Conservation (phyloP, 768 basidiomycete species). For the Phlebiopsis gigantea region DNA sequence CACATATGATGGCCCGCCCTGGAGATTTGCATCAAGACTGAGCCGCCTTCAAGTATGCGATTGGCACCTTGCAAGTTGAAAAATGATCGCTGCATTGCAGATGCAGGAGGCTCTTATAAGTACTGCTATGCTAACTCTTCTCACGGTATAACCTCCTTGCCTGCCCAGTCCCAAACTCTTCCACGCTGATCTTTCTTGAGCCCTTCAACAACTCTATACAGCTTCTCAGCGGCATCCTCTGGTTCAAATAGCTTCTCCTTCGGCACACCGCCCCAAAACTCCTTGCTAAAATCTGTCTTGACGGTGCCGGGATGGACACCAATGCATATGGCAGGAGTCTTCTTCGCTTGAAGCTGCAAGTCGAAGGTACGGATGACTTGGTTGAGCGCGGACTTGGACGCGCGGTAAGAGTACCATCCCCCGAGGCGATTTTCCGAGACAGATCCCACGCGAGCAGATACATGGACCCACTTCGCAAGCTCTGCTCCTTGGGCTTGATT, state of each 20-base stretch:
- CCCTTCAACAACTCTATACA: conserved; percentile 40
- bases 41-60: too few relatives aligned
- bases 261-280: conserved; percentile 40
- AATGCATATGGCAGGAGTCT: conserved; percentile 43
- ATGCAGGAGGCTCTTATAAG: too few relatives aligned
- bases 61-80: too few relatives aligned
- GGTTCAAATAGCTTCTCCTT: conserved; percentile 43
- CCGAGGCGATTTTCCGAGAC: conserved; percentile 52
- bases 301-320: conserved; percentile 59
- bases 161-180: conserved; percentile 54
- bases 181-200: conserved; percentile 40
- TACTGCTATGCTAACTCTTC: too few relatives aligned
- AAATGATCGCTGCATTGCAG: too few relatives aligned
- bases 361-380: conserved; percentile 61
- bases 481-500: background rate
- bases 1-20: too few relatives aligned
- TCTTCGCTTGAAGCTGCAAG: conserved; percentile 43
- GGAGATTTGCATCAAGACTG: too few relatives aligned
- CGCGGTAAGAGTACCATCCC: conserved; percentile 60
- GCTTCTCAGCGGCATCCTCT: conserved; percentile 40
- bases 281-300: conserved; percentile 52
- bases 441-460: conserved; percentile 55
- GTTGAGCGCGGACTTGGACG: conserved; percentile 59
- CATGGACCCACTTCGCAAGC: conserved; percentile 53
- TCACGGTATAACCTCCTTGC: conserved; percentile 38